These are phyloP conservation scores for Blastomyces emzantsi DNA, from an alignment of 2,329 filamentous ascomycete genomes.

Conservation along the genomic window DNA sequence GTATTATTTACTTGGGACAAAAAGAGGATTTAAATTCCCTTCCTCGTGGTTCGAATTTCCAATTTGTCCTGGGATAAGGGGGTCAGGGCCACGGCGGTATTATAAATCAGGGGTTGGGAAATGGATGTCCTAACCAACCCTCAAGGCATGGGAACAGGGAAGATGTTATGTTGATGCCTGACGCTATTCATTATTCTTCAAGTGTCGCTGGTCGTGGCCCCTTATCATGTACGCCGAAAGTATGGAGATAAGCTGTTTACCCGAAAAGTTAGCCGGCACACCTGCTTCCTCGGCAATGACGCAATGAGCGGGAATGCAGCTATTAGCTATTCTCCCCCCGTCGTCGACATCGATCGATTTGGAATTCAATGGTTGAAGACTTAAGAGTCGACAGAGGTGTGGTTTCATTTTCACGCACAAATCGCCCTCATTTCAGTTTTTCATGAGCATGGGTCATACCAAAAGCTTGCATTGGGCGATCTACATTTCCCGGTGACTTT, in stretches of 20 bases:
- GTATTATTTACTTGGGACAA: neutral
- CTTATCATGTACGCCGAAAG: too few species aligned
- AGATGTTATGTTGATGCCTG: neutral
- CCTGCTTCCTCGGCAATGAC: conserved; percentile 1
- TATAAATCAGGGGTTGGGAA: neutral
- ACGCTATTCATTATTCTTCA: neutral
- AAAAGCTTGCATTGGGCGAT: neutral
- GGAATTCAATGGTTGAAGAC: neutral
- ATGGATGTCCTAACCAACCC: too few species aligned
- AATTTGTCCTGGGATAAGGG: neutral
- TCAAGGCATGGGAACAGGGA: neutral
- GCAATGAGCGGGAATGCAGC: neutral
- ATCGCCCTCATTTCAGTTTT: neutral
- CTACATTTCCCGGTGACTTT: neutral
- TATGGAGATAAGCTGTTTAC: neutral
- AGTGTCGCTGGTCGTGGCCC: too few species aligned
- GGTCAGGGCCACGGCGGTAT: neutral
- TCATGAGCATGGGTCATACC: too few species aligned
- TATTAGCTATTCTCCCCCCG: too few species aligned
- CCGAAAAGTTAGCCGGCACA: neutral
- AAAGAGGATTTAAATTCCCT: neutral
- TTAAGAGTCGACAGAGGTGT: too few species aligned
- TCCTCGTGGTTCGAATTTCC: neutral
- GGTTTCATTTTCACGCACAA: neutral
- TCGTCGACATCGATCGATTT: neutral